A percentile compares a stretch with the other conserved stretches of the same genome.
Conservation (phyloP, 2,329 filamentous ascomycete genomes). For the Scedosporium apiospermum region DNA sequence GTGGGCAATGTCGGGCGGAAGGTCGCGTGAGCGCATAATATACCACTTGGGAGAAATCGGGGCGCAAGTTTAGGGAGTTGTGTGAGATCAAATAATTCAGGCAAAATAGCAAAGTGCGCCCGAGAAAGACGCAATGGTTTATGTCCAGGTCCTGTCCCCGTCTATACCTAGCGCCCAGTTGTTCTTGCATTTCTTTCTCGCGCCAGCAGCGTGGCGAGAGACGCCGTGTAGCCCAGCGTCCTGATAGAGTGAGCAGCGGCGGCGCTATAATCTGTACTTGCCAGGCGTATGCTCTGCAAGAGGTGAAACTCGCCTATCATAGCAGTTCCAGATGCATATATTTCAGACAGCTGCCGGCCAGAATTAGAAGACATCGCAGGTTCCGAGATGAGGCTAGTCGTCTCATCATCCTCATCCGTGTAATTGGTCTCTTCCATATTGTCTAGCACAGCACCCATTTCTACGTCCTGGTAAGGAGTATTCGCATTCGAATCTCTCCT, state of each 20-base stretch:
- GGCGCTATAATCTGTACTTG: conserved; percentile 14
- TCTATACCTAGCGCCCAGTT: conserved; percentile 10
- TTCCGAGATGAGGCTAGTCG: conserved; percentile 13
- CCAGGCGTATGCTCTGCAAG: conserved; percentile 36
- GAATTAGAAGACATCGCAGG: conserved; percentile 11
- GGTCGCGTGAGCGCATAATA: conserved; percentile 43
- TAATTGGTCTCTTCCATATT: conserved; percentile 13
- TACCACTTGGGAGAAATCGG: neutral
- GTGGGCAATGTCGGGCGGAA: conserved; percentile 94
- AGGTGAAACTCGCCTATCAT: conserved; percentile 45
- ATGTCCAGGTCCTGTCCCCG: neutral
- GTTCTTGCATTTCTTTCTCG: conserved; percentile 26
- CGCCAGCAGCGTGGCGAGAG: conserved; percentile 41
- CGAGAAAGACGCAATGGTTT: neutral
- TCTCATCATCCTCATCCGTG: conserved; percentile 11
- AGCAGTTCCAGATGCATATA: conserved; percentile 45
- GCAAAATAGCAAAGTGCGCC: neutral
- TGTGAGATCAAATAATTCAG: neutral
- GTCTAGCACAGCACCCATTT: conserved; percentile 30
- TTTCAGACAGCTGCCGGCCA: conserved; percentile 32
- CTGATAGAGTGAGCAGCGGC: conserved; percentile 36
- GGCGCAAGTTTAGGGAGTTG: too few species aligned
- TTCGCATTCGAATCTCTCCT: neutral
- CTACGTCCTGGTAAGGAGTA: conserved; percentile 24
- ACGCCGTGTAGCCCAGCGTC: conserved; percentile 44